Conservation (phyloP, 495 filamentous ascomycete species). For the Hyphodiscus hymeniophilus region DNA sequence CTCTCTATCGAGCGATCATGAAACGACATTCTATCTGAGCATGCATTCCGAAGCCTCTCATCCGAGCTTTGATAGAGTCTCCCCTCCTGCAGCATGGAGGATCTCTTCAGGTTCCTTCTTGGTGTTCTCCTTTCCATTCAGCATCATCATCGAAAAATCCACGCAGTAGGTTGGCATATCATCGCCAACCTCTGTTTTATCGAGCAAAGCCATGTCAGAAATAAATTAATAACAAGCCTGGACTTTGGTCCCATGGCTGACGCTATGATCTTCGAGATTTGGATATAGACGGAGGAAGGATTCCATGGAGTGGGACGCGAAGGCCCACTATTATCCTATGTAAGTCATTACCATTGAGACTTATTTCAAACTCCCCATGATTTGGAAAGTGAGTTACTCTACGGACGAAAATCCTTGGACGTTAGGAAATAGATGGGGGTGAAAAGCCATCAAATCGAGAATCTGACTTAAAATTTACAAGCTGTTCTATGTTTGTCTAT, state of each 20-base stretch:
- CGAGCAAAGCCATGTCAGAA: constrained; percentile 25
- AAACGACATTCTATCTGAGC: too few relatives aligned
- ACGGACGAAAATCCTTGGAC: too few relatives aligned
- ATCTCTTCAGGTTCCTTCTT: constrained; percentile 22
- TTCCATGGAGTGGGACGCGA: neutral
- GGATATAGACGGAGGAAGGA: neutral
- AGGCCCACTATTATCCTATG: neutral
- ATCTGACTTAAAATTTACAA: too few relatives aligned
- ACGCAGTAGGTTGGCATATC: constrained; percentile 20
- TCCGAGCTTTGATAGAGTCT: too few relatives aligned
- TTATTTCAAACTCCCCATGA: too few relatives aligned
- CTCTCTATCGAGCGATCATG: too few relatives aligned
- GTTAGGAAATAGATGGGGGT: too few relatives aligned
- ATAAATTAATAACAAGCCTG: constrained; percentile 22
- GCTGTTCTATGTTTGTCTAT: too few relatives aligned
- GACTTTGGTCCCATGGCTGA: constrained; percentile 15
- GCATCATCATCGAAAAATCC: constrained; percentile 25
- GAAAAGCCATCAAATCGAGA: too few relatives aligned
- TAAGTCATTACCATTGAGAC: too few relatives aligned
- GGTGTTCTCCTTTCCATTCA: constrained; percentile 27
- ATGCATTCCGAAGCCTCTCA: too few relatives aligned
- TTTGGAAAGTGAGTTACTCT: too few relatives aligned
- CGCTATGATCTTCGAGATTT: neutral
- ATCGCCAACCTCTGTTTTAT: constrained; percentile 15
- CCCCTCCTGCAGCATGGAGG: constrained; percentile 10